Evolutionary conservation across 164 flowering plant genomes (phyloP), one percentile per base, ranked within the genome.

Genomic region (Akebia trifoliata): DNA sequence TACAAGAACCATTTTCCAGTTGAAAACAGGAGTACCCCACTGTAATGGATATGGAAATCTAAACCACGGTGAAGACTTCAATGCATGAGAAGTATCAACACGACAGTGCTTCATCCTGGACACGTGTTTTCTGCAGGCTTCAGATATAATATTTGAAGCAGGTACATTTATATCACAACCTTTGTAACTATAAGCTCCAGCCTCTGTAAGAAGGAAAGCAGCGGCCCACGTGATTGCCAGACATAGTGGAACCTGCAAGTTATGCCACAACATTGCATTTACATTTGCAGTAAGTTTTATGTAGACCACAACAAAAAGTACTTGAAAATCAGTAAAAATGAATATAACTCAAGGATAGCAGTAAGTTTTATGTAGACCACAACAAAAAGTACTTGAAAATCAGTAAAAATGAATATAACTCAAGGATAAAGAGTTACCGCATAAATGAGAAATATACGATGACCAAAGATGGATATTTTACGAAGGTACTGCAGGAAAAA

Each of bases 11-110:
- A 82, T 81, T 67, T 87, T 86, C 90, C 84, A 83, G 61, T 69
- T 52, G 67, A 93, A 93, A 54, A 86, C 78, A 59, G 99, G 99
- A 43, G 79, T 82, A 43, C 99, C 99, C 99, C 99, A 93, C 70
- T 93, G 99, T 46, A 93, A 72, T 10, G 99, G 99, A 65, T 93
- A 93, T 20, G 99, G 99, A 79, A 93, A 79, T 74, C 99, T 82
- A 71, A 93, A 86, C 99, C 99, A 93, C 18, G 97, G 92, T 15
- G 99, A 72, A 59, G 83, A 60, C 61, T 58, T 81, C 64, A 93
- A 67, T 32, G 90, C 97, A 55, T 84, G 83, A 68, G 90, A 80
- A 24, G 90, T 80, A 70, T 93, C 99, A 68, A 83, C 95, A 24
- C 97, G 82, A 55, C 99, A 93, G 61, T 77, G 67, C 68, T 79